These are phyloP conservation scores for Globisporangium viniferum DNA, from an alignment of 352 stramenopile genomes.

Conservation along the genomic window DNA sequence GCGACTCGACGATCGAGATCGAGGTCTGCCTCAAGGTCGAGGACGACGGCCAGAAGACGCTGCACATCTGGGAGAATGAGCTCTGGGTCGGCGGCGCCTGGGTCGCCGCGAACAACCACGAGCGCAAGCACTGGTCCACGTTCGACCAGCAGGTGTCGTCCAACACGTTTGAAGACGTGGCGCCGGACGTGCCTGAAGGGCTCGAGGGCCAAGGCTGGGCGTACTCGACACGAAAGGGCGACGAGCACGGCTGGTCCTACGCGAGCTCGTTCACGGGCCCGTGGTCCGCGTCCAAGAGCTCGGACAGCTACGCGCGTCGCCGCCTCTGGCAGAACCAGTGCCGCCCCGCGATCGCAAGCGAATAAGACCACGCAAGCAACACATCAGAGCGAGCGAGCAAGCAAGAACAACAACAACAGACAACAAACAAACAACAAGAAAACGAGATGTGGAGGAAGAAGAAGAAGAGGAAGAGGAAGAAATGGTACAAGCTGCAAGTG, in stretches of 20 bases:
- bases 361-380: conserved; percentile 16
- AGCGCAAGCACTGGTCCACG: conserved; percentile 53
- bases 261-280: conserved; percentile 59
- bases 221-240: conserved; percentile 62
- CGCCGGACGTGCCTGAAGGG: conserved; percentile 45
- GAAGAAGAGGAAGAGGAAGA: background rate
- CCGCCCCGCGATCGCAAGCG: conserved; percentile 41
- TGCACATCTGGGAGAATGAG: conserved; percentile 74
- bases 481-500: background rate
- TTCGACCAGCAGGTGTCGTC: conserved; percentile 57
- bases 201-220: conserved; percentile 58
- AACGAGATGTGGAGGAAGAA: too few species aligned
- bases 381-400: too few species aligned
- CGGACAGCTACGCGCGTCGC: conserved; percentile 42
- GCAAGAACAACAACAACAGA: too few species aligned
- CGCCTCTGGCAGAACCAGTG: conserved; percentile 76
- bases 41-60: conserved; percentile 48
- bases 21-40: conserved; percentile 50
- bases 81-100: conserved; percentile 41
- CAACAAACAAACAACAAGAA: background rate
- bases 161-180: conserved; percentile 63
- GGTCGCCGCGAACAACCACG: conserved; percentile 48
- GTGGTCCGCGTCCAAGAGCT: conserved; percentile 31
- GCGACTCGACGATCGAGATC: conserved; percentile 30
- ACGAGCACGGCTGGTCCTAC: conserved; percentile 73